A percentile compares a stretch with the other conserved stretches of the same genome.
These are phyloP conservation scores for Vitis hybrid DNA, from an alignment of 177 flowering plant genomes.

Conservation along the genomic window DNA sequence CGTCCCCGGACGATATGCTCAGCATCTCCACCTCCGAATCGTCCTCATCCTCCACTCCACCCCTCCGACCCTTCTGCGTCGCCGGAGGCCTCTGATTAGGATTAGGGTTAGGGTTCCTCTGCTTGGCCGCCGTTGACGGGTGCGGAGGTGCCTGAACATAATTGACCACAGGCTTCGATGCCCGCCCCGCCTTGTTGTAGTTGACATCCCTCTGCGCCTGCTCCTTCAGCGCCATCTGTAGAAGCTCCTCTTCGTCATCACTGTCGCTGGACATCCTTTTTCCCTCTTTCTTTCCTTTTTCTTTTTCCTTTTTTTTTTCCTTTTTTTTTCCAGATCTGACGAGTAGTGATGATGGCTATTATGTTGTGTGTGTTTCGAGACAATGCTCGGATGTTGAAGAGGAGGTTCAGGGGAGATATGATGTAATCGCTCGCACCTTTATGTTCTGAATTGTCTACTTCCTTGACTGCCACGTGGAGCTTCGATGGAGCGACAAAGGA, in stretches of 20 bases:
- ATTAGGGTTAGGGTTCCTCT: neutral
- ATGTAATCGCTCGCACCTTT: too few species aligned
- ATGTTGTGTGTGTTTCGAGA: too few species aligned
- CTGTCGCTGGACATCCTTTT: conserved; percentile 70
- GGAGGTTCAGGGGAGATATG: too few species aligned
- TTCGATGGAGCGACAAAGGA: too few species aligned
- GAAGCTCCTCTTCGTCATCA: conserved; percentile 94
- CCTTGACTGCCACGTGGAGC: too few species aligned
- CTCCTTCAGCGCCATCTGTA: conserved; percentile 88
- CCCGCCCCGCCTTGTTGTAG: conserved; percentile 43
- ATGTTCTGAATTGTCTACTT: too few species aligned
- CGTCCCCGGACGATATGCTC: conserved; percentile 97
- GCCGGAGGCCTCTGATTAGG: conserved; percentile 6
- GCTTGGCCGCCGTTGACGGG: conserved; percentile 1
- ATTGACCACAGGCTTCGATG: conserved; percentile 64
- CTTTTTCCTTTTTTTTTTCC: too few species aligned
- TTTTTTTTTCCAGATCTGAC: too few species aligned
- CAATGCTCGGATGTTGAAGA: too few species aligned
- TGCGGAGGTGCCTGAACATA: conserved; percentile 61
- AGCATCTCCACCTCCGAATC: conserved; percentile 98
- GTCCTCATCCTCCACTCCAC: conserved; percentile 62
- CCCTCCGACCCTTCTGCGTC: conserved; percentile 11
- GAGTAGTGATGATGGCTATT: too few species aligned
- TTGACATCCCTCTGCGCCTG: conserved; percentile 71
- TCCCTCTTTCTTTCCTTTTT: too few species aligned